Evolutionary conservation across 371 early-diverging fungal genomes (phyloP).

Genomic region (Phascolomyces articulosus): DNA sequence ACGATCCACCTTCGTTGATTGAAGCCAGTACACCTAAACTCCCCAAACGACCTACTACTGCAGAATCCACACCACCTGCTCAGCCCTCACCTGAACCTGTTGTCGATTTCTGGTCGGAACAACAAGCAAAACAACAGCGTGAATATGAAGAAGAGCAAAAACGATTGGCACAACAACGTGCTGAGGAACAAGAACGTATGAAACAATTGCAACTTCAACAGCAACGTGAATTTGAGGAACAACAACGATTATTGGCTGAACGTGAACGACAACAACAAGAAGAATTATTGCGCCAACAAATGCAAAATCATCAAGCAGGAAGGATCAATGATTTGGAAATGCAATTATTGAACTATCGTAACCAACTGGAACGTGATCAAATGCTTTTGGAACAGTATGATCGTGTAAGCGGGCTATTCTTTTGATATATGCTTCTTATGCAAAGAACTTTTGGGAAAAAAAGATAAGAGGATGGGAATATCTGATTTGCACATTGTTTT

Average conservation of each 20-base stretch:
- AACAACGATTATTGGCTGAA: constrained; percentile 69
- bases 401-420: constrained; percentile 52
- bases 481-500: too few relatives aligned
- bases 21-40: constrained; percentile 47
- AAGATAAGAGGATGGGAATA: too few relatives aligned
- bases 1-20: constrained; percentile 75
- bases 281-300: constrained; percentile 73
- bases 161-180: constrained; percentile 62
- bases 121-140: constrained; percentile 70
- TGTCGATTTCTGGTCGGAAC: constrained; percentile 64
- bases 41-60: constrained; percentile 38
- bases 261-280: constrained; percentile 70
- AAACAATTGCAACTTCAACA: constrained; percentile 66
- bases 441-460: too few relatives aligned
- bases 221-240: constrained; percentile 75
- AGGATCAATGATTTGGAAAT: constrained; percentile 78
- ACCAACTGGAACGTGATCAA: constrained; percentile 84
- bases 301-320: constrained; percentile 76
- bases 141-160: constrained; percentile 76
- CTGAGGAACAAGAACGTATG: constrained; percentile 62
- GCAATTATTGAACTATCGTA: constrained; percentile 74
- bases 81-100: constrained; percentile 65
- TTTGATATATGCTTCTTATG: neutral
- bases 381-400: constrained; percentile 86
- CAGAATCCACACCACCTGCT: constrained; percentile 38